Conservation (phyloP, 2,329 filamentous ascomycete species). For the Sphaceloma murrayae region DNA sequence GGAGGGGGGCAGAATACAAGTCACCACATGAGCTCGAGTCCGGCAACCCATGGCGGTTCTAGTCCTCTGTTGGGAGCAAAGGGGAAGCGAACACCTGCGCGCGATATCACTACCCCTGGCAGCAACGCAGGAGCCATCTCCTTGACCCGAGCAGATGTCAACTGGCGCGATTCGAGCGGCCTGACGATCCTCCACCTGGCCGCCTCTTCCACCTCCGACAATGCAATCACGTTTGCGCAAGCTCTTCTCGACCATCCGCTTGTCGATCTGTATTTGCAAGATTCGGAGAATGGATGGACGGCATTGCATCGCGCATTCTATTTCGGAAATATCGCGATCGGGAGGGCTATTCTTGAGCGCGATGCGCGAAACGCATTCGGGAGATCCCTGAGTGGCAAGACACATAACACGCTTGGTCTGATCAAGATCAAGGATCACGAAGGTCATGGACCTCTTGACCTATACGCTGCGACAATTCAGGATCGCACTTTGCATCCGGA, state of each 20-base stretch:
- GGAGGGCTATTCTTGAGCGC: conserved; percentile 68
- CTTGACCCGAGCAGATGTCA: conserved; percentile 60
- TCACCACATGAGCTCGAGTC: conserved; percentile 16
- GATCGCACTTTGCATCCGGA: conserved; percentile 52
- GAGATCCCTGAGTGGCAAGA: conserved; percentile 49
- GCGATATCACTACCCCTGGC: conserved; percentile 32
- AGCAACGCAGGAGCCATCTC: conserved; percentile 37
- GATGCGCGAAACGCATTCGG: conserved; percentile 59
- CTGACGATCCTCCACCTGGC: conserved; percentile 78
- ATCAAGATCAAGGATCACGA: conserved; percentile 95
- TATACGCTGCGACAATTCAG: conserved; percentile 81
- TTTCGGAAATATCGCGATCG: conserved; percentile 77
- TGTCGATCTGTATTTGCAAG: conserved; percentile 77
- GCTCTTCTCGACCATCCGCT: conserved; percentile 72
- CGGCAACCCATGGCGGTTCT: conserved; percentile 8
- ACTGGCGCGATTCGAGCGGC: conserved; percentile 71
- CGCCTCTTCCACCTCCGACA: conserved; percentile 62
- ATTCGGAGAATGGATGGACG: conserved; percentile 92
- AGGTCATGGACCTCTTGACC: conserved; percentile 86
- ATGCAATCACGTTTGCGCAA: conserved; percentile 63
- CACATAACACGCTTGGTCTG: conserved; percentile 58
- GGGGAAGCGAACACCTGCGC: conserved; percentile 24
- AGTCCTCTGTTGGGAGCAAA: conserved; percentile 24
- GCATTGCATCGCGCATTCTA: conserved; percentile 85
- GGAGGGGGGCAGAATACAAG: conserved; percentile 28